Evolutionary conservation across 2,329 filamentous ascomycete species (phyloP).

Genomic region (Teratosphaeria epicoccoides): DNA sequence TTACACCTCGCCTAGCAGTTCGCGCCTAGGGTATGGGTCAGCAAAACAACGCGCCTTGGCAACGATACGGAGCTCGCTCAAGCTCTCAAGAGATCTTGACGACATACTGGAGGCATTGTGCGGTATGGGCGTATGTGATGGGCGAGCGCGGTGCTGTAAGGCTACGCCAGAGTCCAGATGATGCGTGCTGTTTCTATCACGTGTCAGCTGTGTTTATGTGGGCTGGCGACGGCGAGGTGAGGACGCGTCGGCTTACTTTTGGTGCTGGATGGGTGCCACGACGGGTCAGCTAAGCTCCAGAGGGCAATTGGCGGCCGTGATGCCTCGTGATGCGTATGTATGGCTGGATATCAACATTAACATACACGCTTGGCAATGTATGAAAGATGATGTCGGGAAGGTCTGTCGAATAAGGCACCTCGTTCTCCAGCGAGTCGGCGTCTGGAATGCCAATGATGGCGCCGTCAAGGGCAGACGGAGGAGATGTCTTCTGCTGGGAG

Average conservation of each 20-base stretch:
- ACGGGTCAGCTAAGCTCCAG: constrained; percentile 10
- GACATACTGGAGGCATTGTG: constrained; percentile 30
- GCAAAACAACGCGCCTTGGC: constrained; percentile 17
- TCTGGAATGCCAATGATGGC: constrained; percentile 6
- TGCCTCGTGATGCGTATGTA: constrained; percentile 14
- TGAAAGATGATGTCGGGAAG: constrained; percentile 13
- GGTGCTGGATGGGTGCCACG: not conserved
- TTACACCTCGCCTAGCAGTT: constrained; percentile 62
- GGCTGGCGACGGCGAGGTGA: constrained; percentile 3
- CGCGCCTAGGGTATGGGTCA: constrained; percentile 50
- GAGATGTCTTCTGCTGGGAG: not conserved
- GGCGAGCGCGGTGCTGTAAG: not conserved
- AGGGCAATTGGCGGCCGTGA: constrained; percentile 13
- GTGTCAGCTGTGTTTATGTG: constrained; percentile 18
- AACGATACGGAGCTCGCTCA: not conserved
- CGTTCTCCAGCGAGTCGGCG: not conserved
- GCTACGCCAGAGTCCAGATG: not conserved
- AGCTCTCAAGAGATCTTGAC: not conserved
- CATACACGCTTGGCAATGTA: constrained; percentile 17
- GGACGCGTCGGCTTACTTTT: constrained; percentile 8
- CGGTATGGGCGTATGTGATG: constrained; percentile 2
- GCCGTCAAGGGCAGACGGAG: constrained; percentile 1
- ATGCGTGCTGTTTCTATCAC: constrained; percentile 12
- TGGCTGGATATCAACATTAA: constrained; percentile 20
- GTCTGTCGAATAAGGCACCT: constrained; percentile 7